Evolutionary conservation across 345 rosid species (phyloP).

Genomic region (Linum trigynum): DNA sequence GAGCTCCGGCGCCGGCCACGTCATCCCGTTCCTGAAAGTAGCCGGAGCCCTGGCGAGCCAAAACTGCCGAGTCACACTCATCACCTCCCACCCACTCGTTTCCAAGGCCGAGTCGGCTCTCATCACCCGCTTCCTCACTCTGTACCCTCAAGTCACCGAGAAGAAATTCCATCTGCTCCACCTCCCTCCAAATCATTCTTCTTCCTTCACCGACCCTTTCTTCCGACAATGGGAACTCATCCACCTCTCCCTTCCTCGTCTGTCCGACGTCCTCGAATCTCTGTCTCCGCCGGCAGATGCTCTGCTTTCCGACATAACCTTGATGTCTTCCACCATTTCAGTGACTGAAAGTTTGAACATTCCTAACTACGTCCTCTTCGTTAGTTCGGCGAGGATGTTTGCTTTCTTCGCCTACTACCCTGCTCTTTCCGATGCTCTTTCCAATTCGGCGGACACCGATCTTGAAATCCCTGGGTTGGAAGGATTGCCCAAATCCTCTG

Average conservation of each 20-base stretch:
- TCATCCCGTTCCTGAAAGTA: constrained; percentile 35
- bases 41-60: constrained; percentile 18
- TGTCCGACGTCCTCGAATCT: constrained; percentile 23
- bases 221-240: constrained; percentile 21
- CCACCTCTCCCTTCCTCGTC: constrained; percentile 21
- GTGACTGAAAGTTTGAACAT: constrained; percentile 21
- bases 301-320: constrained; percentile 30
- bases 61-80: constrained; percentile 23
- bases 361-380: constrained; percentile 32
- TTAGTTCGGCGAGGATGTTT: constrained; percentile 37
- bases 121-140: constrained; percentile 16
- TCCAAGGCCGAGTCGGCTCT: constrained; percentile 25
- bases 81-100: constrained; percentile 26
- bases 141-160: constrained; percentile 21
- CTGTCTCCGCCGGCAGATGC: constrained; percentile 24
- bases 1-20: constrained; percentile 40
- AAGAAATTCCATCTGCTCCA: constrained; percentile 8
- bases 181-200: constrained; percentile 14
- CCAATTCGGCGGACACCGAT: background rate
- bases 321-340: constrained; percentile 23
- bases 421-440: background rate
- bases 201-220: constrained; percentile 24
- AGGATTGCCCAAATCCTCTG: background rate
- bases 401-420: constrained; percentile 14
- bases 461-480: background rate